phyloP scores from a whole-genome alignment of 495 filamentous ascomycete genomes.

The Penicillium bovifimosum region DNA sequence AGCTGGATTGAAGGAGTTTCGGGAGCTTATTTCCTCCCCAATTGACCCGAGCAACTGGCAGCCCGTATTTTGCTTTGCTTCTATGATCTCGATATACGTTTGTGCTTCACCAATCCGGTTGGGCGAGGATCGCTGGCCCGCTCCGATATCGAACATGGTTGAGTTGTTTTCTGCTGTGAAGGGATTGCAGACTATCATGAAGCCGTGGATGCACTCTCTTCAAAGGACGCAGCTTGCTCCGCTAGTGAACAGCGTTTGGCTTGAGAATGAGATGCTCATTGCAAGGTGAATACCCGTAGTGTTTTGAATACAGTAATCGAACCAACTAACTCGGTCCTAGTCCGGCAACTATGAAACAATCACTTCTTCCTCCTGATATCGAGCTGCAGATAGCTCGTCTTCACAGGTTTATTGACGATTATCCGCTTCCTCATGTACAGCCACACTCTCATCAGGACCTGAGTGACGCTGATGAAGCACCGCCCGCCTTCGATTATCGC shows the following conservation, averaged over 20 bases:
- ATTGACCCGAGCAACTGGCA: constrained; percentile 32
- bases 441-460: constrained; percentile 3
- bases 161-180: constrained; percentile 18
- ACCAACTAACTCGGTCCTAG: constrained; percentile 1
- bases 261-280: constrained; percentile 15
- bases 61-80: constrained; percentile 37
- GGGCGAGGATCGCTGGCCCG: constrained; percentile 16
- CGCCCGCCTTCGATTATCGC: constrained; percentile 1
- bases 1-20: constrained; percentile 16
- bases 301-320: not conserved
- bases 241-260: constrained; percentile 14
- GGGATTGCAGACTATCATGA: constrained; percentile 19
- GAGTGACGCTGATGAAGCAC: not conserved
- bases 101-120: constrained; percentile 26
- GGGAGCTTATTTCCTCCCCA: constrained; percentile 21
- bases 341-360: constrained; percentile 8
- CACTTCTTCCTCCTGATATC: constrained; percentile 16
- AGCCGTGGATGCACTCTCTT: constrained; percentile 16
- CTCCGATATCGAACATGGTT: constrained; percentile 16
- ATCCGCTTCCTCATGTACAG: constrained; percentile 9
- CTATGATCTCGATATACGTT: constrained; percentile 33
- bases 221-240: constrained; percentile 15
- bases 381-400: constrained; percentile 13
- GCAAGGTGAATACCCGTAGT: constrained; percentile 7
- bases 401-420: constrained; percentile 17